Percentiles rank a stretch among this genome's conserved stretches.
Conservation (phyloP, 345 rosid species). For the Moricandia arvensis region DNA sequence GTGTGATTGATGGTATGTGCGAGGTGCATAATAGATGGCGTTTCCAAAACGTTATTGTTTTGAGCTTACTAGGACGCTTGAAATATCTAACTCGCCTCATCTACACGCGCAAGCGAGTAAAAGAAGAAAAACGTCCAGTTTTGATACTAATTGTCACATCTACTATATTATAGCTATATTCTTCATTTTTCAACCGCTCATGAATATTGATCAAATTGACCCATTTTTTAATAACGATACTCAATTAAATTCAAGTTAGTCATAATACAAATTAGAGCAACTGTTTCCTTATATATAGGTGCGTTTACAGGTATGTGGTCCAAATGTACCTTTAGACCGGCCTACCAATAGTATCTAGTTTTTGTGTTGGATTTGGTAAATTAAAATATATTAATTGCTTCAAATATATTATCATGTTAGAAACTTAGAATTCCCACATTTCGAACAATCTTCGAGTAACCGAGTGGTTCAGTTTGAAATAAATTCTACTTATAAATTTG, state of each 20-base stretch:
- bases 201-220: too few species aligned
- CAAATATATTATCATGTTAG: constrained; percentile 1
- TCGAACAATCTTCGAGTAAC: background rate
- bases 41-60: too few species aligned
- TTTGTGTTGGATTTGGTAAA: constrained; percentile 35
- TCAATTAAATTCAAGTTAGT: background rate
- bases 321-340: constrained; percentile 23
- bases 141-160: too few species aligned
- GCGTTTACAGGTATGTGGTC: constrained; percentile 35
- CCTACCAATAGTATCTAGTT: constrained; percentile 35
- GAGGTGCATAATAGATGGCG: too few species aligned
- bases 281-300: background rate
- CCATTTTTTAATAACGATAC: background rate
- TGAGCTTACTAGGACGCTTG: too few species aligned
- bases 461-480: constrained; percentile 5
- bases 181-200: too few species aligned
- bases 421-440: background rate
- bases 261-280: background rate
- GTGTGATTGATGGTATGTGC: too few species aligned
- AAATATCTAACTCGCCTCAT: too few species aligned
- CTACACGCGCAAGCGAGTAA: too few species aligned
- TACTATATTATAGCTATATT: too few species aligned
- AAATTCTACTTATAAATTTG: background rate
- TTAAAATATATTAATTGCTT: background rate
- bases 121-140: too few species aligned